phyloP scores from a whole-genome alignment of 768 basidiomycete genomes.

The Lactarius sanguifluus region DNA sequence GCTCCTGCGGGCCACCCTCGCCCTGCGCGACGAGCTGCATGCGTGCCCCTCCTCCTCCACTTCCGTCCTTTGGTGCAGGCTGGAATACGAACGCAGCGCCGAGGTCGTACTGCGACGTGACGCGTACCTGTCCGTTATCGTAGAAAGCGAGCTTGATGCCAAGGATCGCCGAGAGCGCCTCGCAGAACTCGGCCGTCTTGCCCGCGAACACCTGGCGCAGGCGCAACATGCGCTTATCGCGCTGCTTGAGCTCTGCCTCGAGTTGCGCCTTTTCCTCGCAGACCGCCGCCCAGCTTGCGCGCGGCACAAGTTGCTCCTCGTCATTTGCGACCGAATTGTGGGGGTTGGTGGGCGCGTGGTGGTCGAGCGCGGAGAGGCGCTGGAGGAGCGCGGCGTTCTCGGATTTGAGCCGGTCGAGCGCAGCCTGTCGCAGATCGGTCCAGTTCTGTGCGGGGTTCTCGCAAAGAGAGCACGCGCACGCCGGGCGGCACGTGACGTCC shows the following conservation, averaged over 20 bases:
- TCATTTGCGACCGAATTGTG: not conserved
- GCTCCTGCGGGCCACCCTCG: no score
- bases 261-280: conserved; percentile 68
- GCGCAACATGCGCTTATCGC: conserved; percentile 76
- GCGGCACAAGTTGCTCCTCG: conserved; percentile 54
- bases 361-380: conserved; percentile 40
- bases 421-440: conserved; percentile 71
- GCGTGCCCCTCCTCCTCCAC: no score
- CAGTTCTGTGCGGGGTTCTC: conserved; percentile 59
- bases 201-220: no score
- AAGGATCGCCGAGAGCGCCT: conserved; percentile 82
- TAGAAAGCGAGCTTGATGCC: conserved; percentile 92
- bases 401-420: conserved; percentile 68
- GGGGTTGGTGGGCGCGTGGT: no score
- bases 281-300: conserved; percentile 76
- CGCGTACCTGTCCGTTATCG: conserved; percentile 84
- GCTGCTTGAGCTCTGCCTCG: conserved; percentile 63
- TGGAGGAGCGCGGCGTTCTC: conserved; percentile 85
- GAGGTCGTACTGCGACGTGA: conserved; percentile 89
- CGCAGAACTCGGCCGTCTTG: no score
- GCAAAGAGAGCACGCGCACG: conserved; percentile 58
- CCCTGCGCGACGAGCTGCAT: no score
- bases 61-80: conserved; percentile 48
- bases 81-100: conserved; percentile 86
- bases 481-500: conserved; percentile 75